Conservation (phyloP, 1,139 yeast species). For the Protomyces inundatus region DNA sequence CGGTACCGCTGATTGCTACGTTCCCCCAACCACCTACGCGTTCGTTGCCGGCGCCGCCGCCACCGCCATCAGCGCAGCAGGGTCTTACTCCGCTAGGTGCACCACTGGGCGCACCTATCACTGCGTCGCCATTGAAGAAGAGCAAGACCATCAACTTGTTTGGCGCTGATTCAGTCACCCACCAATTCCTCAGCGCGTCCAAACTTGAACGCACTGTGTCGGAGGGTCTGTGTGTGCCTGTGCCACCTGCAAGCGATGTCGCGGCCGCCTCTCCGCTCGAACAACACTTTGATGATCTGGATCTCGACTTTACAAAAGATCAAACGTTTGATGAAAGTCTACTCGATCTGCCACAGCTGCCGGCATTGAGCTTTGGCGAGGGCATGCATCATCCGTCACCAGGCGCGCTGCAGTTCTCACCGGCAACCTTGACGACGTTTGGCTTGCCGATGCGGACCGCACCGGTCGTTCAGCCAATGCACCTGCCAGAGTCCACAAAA, state of each 20-base stretch:
- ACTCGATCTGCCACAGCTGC: constrained; percentile 15
- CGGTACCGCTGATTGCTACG: background rate
- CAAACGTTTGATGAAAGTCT: constrained; percentile 8
- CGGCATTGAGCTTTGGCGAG: constrained; percentile 20
- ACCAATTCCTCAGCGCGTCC: constrained; percentile 12
- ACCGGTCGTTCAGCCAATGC: constrained; percentile 12
- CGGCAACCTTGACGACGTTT: constrained; percentile 14
- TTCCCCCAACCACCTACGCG: constrained; percentile 16
- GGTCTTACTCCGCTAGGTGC: background rate
- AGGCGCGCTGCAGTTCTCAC: constrained; percentile 17
- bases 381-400: constrained; percentile 18
- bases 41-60: background rate
- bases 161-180: constrained; percentile 13
- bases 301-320: constrained; percentile 15
- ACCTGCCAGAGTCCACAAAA: constrained; percentile 10
- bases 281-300: background rate
- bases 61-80: background rate
- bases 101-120: no score
- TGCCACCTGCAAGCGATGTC: background rate
- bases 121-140: background rate
- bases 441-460: constrained; percentile 18
- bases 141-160: constrained; percentile 11
- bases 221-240: background rate
- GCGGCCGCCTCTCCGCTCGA: background rate
- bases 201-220: background rate